Evolutionary conservation across 2,329 filamentous ascomycete species (phyloP).

Genomic region (Chrysoporthe deuterocubensis): DNA sequence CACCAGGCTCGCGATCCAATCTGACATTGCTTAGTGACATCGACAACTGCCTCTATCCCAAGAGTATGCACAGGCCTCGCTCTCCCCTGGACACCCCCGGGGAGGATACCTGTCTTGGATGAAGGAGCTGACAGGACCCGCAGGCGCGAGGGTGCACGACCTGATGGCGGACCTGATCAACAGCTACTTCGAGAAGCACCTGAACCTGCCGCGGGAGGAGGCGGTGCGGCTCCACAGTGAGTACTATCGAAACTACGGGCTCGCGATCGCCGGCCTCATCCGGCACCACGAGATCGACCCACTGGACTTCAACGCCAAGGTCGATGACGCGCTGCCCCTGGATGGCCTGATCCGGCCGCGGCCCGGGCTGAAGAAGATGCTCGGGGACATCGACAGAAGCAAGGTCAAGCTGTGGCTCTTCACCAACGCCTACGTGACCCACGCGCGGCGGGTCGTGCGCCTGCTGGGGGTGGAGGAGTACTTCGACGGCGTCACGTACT

Average conservation of each 20-base stretch:
- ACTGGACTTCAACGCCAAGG: slow-evolving; percentile 89
- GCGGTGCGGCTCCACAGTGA: slow-evolving; percentile 83
- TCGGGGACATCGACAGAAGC: slow-evolving; percentile 79
- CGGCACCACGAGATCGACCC: slow-evolving; percentile 94
- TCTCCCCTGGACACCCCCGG: too few species aligned
- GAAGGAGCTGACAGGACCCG: slow-evolving; percentile 28
- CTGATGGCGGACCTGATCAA: slow-evolving; percentile 85
- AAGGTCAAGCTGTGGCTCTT: slow-evolving; percentile 93
- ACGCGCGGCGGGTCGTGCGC: slow-evolving; percentile 80
- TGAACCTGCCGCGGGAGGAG: slow-evolving; percentile 74
- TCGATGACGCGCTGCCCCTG: slow-evolving; percentile 91
- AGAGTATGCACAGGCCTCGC: slow-evolving; percentile 59
- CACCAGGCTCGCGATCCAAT: slow-evolving; percentile 1
- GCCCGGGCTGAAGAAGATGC: slow-evolving; percentile 71
- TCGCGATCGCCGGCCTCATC: slow-evolving; percentile 95
- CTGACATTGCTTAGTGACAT: slow-evolving; percentile 76
- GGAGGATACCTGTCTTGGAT: background rate
- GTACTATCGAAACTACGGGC: slow-evolving; percentile 94
- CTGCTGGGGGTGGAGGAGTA: slow-evolving; percentile 82
- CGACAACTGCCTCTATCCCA: slow-evolving; percentile 95
- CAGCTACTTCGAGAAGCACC: slow-evolving; percentile 66
- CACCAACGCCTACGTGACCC: slow-evolving; percentile 93
- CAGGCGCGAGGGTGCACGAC: slow-evolving; percentile 80
- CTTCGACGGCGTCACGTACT: slow-evolving; percentile 95
- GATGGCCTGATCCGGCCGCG: slow-evolving; percentile 83